Conservation (phyloP, 2,329 filamentous ascomycete species). For the Cephalotrichum gorgonifer region DNA sequence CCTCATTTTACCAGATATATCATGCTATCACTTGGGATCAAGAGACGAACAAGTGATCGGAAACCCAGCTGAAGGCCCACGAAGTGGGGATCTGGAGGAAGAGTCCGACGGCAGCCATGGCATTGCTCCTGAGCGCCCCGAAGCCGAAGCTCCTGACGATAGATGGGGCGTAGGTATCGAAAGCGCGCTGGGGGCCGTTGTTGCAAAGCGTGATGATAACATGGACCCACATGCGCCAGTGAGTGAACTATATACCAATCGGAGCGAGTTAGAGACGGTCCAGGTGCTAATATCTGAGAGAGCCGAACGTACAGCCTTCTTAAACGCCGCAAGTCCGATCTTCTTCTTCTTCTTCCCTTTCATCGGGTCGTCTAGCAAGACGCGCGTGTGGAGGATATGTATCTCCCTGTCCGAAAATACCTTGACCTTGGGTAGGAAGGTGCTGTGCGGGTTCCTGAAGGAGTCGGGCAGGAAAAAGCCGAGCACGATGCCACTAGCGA, state of each 20-base stretch:
- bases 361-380: slow-evolving; percentile 48
- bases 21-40: too few species aligned
- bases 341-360: slow-evolving; percentile 29
- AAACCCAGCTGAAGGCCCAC: slow-evolving; percentile 39
- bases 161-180: slow-evolving; percentile 19
- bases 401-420: slow-evolving; percentile 54
- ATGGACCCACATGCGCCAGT: slow-evolving; percentile 25
- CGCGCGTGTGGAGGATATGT: slow-evolving; percentile 50
- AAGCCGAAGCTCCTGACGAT: slow-evolving; percentile 24
- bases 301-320: slow-evolving; percentile 21
- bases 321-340: slow-evolving; percentile 21
- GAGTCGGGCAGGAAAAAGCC: slow-evolving; percentile 56
- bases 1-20: too few species aligned
- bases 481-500: slow-evolving; percentile 51
- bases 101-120: slow-evolving; percentile 22
- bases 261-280: background rate
- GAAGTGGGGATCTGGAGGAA: slow-evolving; percentile 40
- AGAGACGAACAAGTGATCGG: slow-evolving; percentile 36
- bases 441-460: slow-evolving; percentile 52
- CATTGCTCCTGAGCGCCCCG: slow-evolving; percentile 20
- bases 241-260: slow-evolving; percentile 22
- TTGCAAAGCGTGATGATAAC: slow-evolving; percentile 18
- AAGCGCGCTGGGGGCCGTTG: slow-evolving; percentile 16
- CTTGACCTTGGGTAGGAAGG: slow-evolving; percentile 43
- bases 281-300: background rate